Percentiles rank a stretch among this genome's conserved stretches.
These are phyloP conservation scores for Luzula sylvatica DNA, from an alignment of 176 grass and related monocot genomes.

Conservation along the genomic window DNA sequence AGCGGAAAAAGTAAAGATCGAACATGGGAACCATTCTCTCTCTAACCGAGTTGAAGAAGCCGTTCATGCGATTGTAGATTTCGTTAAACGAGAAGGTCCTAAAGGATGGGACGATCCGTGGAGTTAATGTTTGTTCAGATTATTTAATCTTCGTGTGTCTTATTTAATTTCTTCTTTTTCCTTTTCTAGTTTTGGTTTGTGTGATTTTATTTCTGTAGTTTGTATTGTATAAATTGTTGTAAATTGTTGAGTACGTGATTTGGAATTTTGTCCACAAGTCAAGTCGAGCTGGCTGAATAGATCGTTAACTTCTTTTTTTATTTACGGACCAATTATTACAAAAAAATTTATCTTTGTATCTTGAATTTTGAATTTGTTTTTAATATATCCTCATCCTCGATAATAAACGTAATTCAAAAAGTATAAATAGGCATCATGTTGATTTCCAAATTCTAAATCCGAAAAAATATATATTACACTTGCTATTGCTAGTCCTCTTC, in stretches of 20 bases:
- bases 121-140: constrained; percentile 32
- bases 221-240: constrained; percentile 12
- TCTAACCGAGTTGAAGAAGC: constrained; percentile 90
- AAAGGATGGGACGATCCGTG: constrained; percentile 99
- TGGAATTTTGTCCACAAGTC: too few relatives aligned
- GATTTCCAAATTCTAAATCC: too few relatives aligned
- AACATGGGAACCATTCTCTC: constrained; percentile 83
- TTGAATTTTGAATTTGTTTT: too few relatives aligned
- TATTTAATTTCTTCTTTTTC: not conserved
- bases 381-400: too few relatives aligned
- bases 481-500: too few relatives aligned
- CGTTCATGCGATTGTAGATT: constrained; percentile 85
- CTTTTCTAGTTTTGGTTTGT: not conserved
- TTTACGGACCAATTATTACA: too few relatives aligned
- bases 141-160: not conserved
- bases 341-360: too few relatives aligned
- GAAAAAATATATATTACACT: too few relatives aligned
- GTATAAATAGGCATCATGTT: too few relatives aligned
- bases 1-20: constrained; percentile 87
- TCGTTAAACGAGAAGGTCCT: constrained; percentile 91
- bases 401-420: too few relatives aligned
- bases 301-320: too few relatives aligned
- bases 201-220: not conserved
- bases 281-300: too few relatives aligned
- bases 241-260: constrained; percentile 7